Evolutionary conservation across 495 filamentous ascomycete genomes (phyloP), one percentile per base, ranked within the genome.

Genomic region (Talaromyces wortmannii): DNA sequence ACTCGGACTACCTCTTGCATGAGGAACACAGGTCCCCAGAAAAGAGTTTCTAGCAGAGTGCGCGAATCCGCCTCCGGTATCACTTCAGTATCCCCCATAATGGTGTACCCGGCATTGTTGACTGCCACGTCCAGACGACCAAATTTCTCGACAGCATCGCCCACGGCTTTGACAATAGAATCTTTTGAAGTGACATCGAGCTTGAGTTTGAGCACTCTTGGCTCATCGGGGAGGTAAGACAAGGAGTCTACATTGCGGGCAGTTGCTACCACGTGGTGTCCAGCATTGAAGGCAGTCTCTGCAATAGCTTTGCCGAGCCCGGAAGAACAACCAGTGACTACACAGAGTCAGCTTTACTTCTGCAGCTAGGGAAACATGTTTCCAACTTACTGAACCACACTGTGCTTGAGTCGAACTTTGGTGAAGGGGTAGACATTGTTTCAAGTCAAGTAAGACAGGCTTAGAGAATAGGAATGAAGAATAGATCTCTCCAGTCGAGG

Each of bases 121-220:
- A 83, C 64, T 15, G 83, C 57, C 32, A 84, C 70, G 50, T 84
- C 80, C 0, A 82, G 57, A 0, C 62, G 59, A 5, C 73, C 72
- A 45, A 72, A 68, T 0, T 50, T 42, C 31, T 65, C 33, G 15
- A 67, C 67, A 5, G 68, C 58, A 7, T 63, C 33, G 5, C 62
- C 50, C 4, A 63, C 70, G 0, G 67, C 69, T 1, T 50, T 57
- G 3, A 64, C 65, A 3, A 79, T 73, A 50, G 59, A 67, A 1
- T 61, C 59, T 13, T 60, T 55, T 42, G 65, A 63, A 6, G 70
- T 63, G 7, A 80, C 72, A 58, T 82, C 78, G 3, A 80, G 51
- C n/a, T 63, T 44, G 11, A 81, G 15, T 16, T 66, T 60, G 2
- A 74, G 57, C 4, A 84, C 67, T 7, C 15, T 3, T 8, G 10